A percentile compares a stretch with the other conserved stretches of the same genome.
Evolutionary conservation across 2,329 filamentous ascomycete species (phyloP).

Genomic region (Penicillium olsonii): DNA sequence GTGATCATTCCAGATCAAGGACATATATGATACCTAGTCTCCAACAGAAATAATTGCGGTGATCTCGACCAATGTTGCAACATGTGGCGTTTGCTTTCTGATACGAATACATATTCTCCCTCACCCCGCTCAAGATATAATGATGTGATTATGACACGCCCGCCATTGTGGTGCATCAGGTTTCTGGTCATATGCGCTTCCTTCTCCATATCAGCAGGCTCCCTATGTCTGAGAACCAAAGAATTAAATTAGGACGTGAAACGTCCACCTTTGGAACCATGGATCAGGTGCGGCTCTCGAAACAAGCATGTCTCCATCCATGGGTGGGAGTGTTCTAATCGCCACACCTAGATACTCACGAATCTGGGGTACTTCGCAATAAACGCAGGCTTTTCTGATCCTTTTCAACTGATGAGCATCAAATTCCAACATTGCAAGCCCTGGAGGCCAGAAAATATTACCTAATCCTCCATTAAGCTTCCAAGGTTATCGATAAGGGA

Average conservation of each 20-base stretch:
- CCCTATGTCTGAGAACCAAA: no score
- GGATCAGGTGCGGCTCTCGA: conserved; percentile 3
- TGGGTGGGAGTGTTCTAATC: neutral
- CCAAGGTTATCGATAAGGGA: conserved; percentile 41
- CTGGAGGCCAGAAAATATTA: neutral
- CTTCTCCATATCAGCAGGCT: no score
- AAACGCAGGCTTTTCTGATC: neutral
- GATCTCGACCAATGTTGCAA: neutral
- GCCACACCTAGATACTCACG: neutral
- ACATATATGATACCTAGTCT: neutral
- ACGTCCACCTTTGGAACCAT: conserved; percentile 3
- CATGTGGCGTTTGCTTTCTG: conserved; percentile 8
- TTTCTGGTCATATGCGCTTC: neutral
- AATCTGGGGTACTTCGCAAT: no score
- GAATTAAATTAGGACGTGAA: neutral
- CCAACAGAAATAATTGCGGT: no score
- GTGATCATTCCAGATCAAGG: no score
- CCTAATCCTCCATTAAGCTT: conserved; percentile 33
- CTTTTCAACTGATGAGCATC: neutral
- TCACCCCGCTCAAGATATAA: neutral
- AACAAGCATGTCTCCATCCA: neutral
- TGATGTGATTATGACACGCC: conserved; percentile 13
- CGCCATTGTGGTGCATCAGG: neutral
- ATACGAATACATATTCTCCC: conserved; percentile 14
- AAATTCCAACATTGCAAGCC: no score